Evolutionary conservation across 2,329 filamentous ascomycete genomes (phyloP).

Genomic region (Neopestalotiopsis clavispora): DNA sequence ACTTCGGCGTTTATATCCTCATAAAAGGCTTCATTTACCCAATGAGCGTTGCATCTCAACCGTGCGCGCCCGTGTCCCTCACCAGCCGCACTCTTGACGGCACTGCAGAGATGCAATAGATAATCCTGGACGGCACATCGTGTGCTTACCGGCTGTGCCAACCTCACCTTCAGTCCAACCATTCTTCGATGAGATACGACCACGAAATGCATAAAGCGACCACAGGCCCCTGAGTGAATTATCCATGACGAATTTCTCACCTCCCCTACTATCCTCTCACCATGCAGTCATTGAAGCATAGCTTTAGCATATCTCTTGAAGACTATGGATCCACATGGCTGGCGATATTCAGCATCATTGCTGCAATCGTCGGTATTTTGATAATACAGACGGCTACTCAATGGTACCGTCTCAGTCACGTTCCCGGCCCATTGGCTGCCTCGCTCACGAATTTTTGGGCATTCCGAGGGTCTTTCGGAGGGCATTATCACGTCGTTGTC

Average conservation of each 20-base stretch:
- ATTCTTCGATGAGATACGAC: neutral
- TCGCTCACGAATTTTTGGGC: slow-evolving; percentile 14
- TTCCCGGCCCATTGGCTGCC: slow-evolving; percentile 9
- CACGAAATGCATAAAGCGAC: no score
- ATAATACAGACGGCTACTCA: neutral
- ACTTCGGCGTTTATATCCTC: no score
- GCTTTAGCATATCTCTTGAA: neutral
- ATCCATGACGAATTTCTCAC: neutral
- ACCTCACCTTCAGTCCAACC: neutral
- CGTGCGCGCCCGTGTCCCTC: no score
- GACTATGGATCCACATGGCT: neutral
- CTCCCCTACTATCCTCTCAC: neutral
- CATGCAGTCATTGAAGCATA: neutral
- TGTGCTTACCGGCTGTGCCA: no score
- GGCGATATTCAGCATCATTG: neutral
- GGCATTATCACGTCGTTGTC: neutral
- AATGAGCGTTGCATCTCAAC: no score
- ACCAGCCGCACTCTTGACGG: no score
- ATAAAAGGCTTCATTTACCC: no score
- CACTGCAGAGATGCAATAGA: no score
- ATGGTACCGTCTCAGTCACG: slow-evolving; percentile 11
- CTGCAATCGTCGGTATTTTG: neutral
- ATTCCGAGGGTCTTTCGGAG: neutral
- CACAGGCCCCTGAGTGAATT: neutral
- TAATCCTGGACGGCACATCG: no score